A percentile compares a stretch with the other conserved stretches of the same genome.
Evolutionary conservation across 2,329 filamentous ascomycete genomes (phyloP).

Genomic region (Aureobasidium sp.): DNA sequence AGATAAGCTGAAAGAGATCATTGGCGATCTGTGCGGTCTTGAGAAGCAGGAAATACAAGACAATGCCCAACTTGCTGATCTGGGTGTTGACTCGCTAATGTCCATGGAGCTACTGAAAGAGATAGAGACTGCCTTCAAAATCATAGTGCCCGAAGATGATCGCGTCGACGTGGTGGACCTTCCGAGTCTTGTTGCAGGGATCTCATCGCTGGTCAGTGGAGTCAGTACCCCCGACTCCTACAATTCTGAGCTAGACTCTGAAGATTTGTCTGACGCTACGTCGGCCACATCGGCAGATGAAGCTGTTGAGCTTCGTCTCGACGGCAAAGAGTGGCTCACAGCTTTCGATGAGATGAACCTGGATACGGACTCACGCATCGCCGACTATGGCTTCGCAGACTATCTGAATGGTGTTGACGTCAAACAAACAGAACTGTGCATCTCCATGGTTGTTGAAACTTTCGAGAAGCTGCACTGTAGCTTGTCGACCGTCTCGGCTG

Average conservation of each 20-base stretch:
- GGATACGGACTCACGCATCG: background rate
- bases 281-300: too few relatives aligned
- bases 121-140: conserved; percentile 3
- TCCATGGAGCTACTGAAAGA: conserved; percentile 18
- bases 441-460: background rate
- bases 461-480: background rate
- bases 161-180: too few relatives aligned
- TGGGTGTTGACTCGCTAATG: conserved; percentile 23
- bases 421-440: background rate
- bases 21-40: too few relatives aligned
- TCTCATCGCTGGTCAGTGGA: too few relatives aligned
- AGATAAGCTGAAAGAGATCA: background rate
- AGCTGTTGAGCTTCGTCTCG: too few relatives aligned
- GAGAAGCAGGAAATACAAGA: conserved; percentile 8
- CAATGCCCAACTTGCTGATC: conserved; percentile 15
- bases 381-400: background rate
- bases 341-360: background rate
- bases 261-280: too few relatives aligned
- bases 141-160: too few relatives aligned
- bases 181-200: too few relatives aligned
- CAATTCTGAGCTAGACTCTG: too few relatives aligned
- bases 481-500: too few relatives aligned
- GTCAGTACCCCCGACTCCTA: too few relatives aligned
- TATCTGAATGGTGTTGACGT: too few relatives aligned
- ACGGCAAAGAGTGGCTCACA: background rate